Percentiles rank a stretch among this genome's conserved stretches.
Conservation (phyloP, 306 rosid genomes). For the Arachis stenosperma region DNA sequence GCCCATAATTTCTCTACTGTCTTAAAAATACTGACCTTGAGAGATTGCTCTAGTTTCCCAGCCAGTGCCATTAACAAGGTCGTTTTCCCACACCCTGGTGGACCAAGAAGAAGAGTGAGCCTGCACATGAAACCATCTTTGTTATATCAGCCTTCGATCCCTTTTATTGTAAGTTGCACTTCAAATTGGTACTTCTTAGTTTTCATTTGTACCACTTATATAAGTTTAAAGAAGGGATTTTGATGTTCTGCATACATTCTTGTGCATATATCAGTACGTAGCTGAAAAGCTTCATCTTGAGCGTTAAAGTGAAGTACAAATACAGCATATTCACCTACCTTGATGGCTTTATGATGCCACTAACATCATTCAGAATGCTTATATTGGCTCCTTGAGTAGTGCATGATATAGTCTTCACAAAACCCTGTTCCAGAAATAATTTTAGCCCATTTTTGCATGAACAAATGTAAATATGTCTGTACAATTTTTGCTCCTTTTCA, state of each 20-base stretch:
- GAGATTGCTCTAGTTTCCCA: slow-evolving; percentile 60
- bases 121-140: slow-evolving; percentile 54
- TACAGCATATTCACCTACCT: slow-evolving; percentile 44
- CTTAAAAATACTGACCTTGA: slow-evolving; percentile 46
- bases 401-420: slow-evolving; percentile 49
- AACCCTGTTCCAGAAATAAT: slow-evolving; percentile 45
- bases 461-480: background rate
- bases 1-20: slow-evolving; percentile 11
- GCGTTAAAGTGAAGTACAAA: slow-evolving; percentile 6
- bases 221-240: slow-evolving; percentile 9
- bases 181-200: background rate
- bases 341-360: slow-evolving; percentile 63
- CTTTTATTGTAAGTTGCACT: slow-evolving; percentile 19
- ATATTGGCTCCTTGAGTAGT: slow-evolving; percentile 49
- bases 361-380: slow-evolving; percentile 58
- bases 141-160: slow-evolving; percentile 24
- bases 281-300: background rate
- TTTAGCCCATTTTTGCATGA: slow-evolving; percentile 34
- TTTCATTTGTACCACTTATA: slow-evolving; percentile 11
- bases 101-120: slow-evolving; percentile 69
- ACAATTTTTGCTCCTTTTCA: background rate
- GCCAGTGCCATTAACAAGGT: slow-evolving; percentile 60
- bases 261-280: slow-evolving; percentile 10
- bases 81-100: slow-evolving; percentile 64
- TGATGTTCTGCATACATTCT: slow-evolving; percentile 28